Evolutionary conservation across 2,329 filamentous ascomycete species (phyloP), one percentile per base, ranked within the genome.

Genomic region (Rhexocercosporidium sp.): DNA sequence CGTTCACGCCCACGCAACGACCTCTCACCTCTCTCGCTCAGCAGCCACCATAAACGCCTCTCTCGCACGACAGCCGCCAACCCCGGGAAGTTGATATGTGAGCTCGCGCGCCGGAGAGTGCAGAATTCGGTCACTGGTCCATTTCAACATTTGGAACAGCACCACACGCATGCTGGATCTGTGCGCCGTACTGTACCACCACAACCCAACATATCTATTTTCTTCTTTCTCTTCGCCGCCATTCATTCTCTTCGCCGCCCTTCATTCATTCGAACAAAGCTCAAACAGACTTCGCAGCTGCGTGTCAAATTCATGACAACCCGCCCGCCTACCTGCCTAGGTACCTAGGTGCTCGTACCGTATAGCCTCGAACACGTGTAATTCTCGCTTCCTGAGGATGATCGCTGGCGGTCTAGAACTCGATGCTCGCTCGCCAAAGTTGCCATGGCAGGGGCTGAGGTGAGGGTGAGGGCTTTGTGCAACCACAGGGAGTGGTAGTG

Each of bases 41-140:
- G 56, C 37, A 59, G 27, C 37, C 56, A 44, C 37, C 49, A 46
- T 18, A 29, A 59, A 59, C 56, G 56, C 56, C 56, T 59, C 37
- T 29, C 22, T 59, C 56, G 56, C 56, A 44, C 56, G 56, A 59
- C 56, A 59, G 56, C 29, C 53, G 34, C 31, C 53, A 25, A 20
- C 20, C 53, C 53, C 31, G 34, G 57, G 12, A 60, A 37, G n/a
- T 22, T 29, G 25, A 29, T 46, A 49, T 41, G 41, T 34, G 39
- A 34, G 59, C 31, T 12, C 29, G 25, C 39, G n/a, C n/a, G n/a
- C 39, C 9, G n/a, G 57, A n/a, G 27, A 31, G n/a, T 22, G 41
- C 25, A 49, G 31, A 62, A n/a, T 29, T 49, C 46, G 46, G 44
- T 25, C 47, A 34, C 20, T 62, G 56, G 60, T 54, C n/a, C 59